Evolutionary conservation across 257 asterid species (phyloP).

Genomic region (Eustoma russellianum): DNA sequence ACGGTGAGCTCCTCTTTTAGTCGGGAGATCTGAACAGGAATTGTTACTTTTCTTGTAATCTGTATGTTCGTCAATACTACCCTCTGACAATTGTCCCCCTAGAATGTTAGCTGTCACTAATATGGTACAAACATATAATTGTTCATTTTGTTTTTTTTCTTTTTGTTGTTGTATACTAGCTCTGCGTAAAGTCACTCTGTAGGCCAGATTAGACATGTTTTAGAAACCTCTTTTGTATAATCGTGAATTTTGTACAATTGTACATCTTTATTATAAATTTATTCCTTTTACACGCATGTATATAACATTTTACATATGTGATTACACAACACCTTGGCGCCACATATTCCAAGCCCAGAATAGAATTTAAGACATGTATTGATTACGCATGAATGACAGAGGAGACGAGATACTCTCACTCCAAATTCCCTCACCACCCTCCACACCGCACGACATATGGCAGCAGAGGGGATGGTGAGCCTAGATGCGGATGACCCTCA

Average conservation of each 20-base stretch:
- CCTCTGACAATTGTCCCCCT: neutral
- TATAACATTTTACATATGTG: no score
- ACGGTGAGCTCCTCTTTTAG: conserved; percentile 14
- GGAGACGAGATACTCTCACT: no score
- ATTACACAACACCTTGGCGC: no score
- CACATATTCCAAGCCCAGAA: neutral
- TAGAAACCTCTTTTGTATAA: neutral
- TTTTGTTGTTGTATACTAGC: no score
- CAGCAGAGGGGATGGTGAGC: no score
- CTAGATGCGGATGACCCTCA: no score
- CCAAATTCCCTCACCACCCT: no score
- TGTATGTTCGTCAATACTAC: neutral
- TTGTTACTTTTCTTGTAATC: conserved; percentile 5
- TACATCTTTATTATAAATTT: no score
- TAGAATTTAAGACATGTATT: no score
- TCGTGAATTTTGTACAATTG: neutral
- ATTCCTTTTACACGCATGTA: no score
- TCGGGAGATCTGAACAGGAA: neutral
- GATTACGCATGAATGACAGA: neutral
- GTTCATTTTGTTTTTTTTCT: neutral
- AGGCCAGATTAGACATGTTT: neutral
- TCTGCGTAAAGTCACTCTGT: neutral
- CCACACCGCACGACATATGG: no score
- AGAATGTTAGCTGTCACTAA: neutral
- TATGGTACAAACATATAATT: neutral